phyloP scores from a whole-genome alignment of 2,329 filamentous ascomycete genomes.

The Ceratocystiopsis minuta region DNA sequence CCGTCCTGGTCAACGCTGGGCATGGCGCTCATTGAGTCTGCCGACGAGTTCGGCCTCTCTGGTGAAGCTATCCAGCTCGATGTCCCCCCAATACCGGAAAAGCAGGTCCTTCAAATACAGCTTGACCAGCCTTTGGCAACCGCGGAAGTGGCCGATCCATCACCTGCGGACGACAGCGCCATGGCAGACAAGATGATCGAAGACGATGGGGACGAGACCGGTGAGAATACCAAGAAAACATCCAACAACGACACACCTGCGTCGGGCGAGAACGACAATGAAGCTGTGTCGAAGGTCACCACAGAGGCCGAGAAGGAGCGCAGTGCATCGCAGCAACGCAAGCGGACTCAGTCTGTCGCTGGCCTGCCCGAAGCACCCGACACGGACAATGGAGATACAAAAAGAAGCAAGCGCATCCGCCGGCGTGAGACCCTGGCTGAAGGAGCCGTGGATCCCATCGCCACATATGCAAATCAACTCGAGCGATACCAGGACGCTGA shows the following conservation, averaged over 20 bases:
- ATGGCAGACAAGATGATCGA: too few relatives aligned
- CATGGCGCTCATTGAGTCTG: constrained; percentile 20
- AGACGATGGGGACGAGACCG: background rate
- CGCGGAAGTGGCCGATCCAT: too few relatives aligned
- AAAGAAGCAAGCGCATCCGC: constrained; percentile 47
- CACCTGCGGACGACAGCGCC: too few relatives aligned
- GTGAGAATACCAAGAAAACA: background rate
- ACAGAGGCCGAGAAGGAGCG: constrained; percentile 11
- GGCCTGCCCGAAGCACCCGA: constrained; percentile 36
- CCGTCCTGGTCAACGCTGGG: constrained; percentile 26
- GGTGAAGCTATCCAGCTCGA: constrained; percentile 19
- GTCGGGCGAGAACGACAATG: background rate
- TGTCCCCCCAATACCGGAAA: constrained; percentile 19
- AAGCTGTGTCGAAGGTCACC: background rate
- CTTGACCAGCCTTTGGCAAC: constrained; percentile 18
- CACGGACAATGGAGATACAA: constrained; percentile 33
- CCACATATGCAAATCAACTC: constrained; percentile 34
- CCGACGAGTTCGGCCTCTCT: constrained; percentile 17
- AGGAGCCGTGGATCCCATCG: constrained; percentile 33
- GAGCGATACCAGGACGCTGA: constrained; percentile 39
- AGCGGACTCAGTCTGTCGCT: constrained; percentile 43
- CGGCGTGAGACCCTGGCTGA: constrained; percentile 39
- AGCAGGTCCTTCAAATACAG: constrained; percentile 21
- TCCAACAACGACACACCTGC: background rate
- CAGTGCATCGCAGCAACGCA: constrained; percentile 24